Base-by-base conservation (phyloP, 1,139 yeast species). In the Diutina rugosa region DNA sequence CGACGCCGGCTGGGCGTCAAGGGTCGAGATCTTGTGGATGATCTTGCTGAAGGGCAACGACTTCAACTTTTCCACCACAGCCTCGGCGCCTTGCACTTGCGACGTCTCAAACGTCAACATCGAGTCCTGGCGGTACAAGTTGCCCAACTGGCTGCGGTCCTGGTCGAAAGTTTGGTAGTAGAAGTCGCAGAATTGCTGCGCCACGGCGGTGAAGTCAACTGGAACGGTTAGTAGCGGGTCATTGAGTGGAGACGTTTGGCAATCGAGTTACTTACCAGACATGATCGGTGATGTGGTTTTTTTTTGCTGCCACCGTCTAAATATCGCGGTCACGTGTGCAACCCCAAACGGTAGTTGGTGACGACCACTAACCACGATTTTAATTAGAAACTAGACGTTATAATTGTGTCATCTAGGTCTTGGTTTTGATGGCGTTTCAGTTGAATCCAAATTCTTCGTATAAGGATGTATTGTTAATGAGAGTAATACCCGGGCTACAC, bases 1-100 rank as follows among this genome's bases (percentile, higher is more conserved):
- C 60, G 96, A 87, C 49, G 95, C 97, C 55, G 99, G 99, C 76
- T 93, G 99, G 55, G 98, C 99, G 68, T 93, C 99, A 67, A 93
- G 80, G 55, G 99, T 91, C 58, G 95, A 84, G 68, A 93, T 86
- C 74, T 95, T 81, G 78, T 93, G 99, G 56, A 82, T 85, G 59
- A 95, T 97, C 74, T 90, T 90, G 70, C 81, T 86, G 79, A 93
- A 93, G 56, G 97, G 97, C 66, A 93, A 80, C 41, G 90, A 80
- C 51, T 81, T 82, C 64, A 93, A 81, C 72, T 93, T 93, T 75
- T 91, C 98, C 62, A 91, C 90, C 67, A 93, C 93, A 65, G 79
- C 87, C 74, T 86, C 85, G 60, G 95, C 89, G 62, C 99, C 99
- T 77, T 93, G 99, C 64, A 88, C 79, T 77, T 91, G 97, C 59